Evolutionary conservation across 345 rosid species (phyloP), one percentile per base, ranked within the genome.

Genomic region (Gossypium thurberi): DNA sequence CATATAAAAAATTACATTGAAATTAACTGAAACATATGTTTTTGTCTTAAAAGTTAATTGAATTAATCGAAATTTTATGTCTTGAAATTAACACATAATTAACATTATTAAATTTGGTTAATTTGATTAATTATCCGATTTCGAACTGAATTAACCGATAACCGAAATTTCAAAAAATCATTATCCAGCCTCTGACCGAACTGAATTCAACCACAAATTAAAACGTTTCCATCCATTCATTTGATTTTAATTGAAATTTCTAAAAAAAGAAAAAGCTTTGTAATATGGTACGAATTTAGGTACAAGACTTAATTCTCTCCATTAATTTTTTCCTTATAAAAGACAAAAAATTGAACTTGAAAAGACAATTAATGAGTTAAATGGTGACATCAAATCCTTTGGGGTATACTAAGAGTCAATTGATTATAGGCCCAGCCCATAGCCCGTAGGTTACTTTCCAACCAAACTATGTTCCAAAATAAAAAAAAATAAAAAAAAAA

Each of bases 161-260:
- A 28, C 0, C 0, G 0, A 28, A 28, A 28, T 28, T 28, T 4
- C 0, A 4, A 28, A 28, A 28, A 3, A 28, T 0, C 0, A 28
- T 3, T 28, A 28, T 3, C 0, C 0, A 3, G 3, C 0, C 4
- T 28, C 0, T 28, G 0, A 4, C 1, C 0, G 1, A 3, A 28
- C 33, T 3, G 4, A 28, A 28, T 28, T 28, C 1, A 2, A 28
- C 37, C 5, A 28, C 1, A 26, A 26, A 26, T 26, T 26, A 26
- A 26, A 3, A 0, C 5, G 0, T 0, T 28, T 4, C 1, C 1
- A 28, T 4, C 37, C 37, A 28, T 28, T 28, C 0, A 26, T 26
- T 26, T 26, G 0, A 26, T 26, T 26, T 26, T 2, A 26, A 2
- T 26, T 26, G 28, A 28, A 28, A 28, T 28, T 28, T 28, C 37